These are phyloP conservation scores for Warburgia ugandensis DNA, from an alignment of 164 flowering plant species.

Conservation along the genomic window DNA sequence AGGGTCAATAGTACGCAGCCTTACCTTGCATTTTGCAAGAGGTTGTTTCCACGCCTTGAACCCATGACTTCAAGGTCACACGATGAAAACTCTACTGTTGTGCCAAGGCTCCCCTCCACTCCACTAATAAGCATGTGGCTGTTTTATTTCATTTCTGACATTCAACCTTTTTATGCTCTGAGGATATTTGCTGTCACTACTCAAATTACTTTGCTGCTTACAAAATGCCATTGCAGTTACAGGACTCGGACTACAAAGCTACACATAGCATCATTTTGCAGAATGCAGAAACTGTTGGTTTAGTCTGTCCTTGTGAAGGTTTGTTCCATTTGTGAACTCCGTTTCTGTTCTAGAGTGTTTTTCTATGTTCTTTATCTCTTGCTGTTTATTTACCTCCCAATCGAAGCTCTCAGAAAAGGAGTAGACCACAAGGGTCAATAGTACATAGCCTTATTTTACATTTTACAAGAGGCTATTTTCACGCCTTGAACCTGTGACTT, in stretches of 20 bases:
- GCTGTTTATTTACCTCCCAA: neutral
- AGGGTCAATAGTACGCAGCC: too few relatives aligned
- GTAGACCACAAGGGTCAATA: conserved; percentile 23
- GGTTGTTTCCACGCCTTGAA: too few relatives aligned
- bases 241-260: conserved; percentile 37
- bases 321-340: neutral
- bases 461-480: too few relatives aligned
- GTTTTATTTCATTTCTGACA: too few relatives aligned
- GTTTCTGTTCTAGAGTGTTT: neutral
- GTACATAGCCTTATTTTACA: too few relatives aligned
- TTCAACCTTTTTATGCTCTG: neutral
- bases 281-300: conserved; percentile 88
- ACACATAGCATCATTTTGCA: conserved; percentile 65
- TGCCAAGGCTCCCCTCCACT: too few relatives aligned
- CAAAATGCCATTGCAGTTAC: too few relatives aligned
- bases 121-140: too few relatives aligned
- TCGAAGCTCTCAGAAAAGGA: conserved; percentile 31
- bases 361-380: neutral
- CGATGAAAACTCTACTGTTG: too few relatives aligned
- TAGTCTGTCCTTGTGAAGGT: conserved; percentile 55
- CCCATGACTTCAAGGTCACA: too few relatives aligned
- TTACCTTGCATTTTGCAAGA: too few relatives aligned
- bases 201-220: neutral
- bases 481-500: too few relatives aligned
- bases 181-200: neutral